These are phyloP conservation scores for Zasmidium citrigriseum DNA, from an alignment of 2,329 filamentous ascomycete genomes.

Conservation along the genomic window DNA sequence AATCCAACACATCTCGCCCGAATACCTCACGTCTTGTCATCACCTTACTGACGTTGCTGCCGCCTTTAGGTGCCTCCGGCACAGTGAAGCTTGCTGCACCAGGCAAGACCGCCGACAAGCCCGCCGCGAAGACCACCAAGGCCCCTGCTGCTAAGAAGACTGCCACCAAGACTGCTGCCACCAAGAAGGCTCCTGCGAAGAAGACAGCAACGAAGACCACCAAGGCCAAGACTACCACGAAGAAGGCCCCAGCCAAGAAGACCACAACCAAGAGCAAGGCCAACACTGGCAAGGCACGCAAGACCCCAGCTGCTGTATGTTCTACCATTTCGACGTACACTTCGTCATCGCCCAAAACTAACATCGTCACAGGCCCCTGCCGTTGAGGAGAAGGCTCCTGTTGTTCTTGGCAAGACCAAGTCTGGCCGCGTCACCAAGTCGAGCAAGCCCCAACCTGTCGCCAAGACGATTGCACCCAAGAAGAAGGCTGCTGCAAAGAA, in stretches of 20 bases:
- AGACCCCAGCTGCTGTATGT: constrained; percentile 40
- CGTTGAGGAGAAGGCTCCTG: constrained; percentile 65
- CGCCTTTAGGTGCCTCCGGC: constrained; percentile 69
- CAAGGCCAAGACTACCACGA: constrained; percentile 46
- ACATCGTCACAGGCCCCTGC: constrained; percentile 57
- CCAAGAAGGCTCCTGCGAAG: constrained; percentile 50
- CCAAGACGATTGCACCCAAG: constrained; percentile 47
- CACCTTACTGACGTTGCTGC: constrained; percentile 27
- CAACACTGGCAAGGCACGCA: constrained; percentile 49
- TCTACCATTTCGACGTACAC: constrained; percentile 11
- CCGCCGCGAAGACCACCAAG: constrained; percentile 46
- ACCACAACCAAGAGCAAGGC: constrained; percentile 43
- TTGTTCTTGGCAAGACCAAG: constrained; percentile 78
- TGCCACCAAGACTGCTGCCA: constrained; percentile 36
- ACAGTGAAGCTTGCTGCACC: constrained; percentile 74
- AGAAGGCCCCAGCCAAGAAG: constrained; percentile 35
- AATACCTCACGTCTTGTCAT: constrained; percentile 4
- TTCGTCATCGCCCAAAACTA: constrained; percentile 12
- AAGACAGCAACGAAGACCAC: constrained; percentile 36
- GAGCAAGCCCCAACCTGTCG: constrained; percentile 46
- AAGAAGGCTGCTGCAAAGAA: constrained; percentile 42
- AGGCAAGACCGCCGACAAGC: constrained; percentile 43
- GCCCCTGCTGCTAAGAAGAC: constrained; percentile 56
- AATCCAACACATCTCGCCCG: constrained; percentile 4
- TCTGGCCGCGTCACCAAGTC: constrained; percentile 80